Evolutionary conservation across 768 basidiomycete genomes (phyloP), one percentile per base, ranked within the genome.

Genomic region (Agaricus blazei): DNA sequence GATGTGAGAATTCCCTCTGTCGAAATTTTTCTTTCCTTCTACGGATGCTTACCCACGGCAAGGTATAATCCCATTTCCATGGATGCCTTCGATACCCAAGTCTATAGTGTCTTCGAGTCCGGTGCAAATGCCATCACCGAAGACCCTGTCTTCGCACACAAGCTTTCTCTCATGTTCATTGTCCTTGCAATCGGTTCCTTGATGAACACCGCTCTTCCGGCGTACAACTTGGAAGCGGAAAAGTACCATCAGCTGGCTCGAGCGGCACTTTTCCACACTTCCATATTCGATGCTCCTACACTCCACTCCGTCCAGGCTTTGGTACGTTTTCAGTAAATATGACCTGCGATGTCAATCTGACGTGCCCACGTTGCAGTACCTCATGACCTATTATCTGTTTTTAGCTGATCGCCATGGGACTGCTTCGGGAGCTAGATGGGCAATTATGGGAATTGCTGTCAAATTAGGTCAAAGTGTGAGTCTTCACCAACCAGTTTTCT

Each of bases 351-450:
- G 60, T 55, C 46, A 58, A 49, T 19, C 50, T 60, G 38, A 63
- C 64, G 24, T 29, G 48, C 45, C 8, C 14, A 51, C 5, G 26
- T 42, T 54, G 29, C 58, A 87, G 85, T 83, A 79, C 65, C 72
- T 87, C 57, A 87, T 87, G 84, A 78, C 83, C 9, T 85, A 78
- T 63, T 87, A 85, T 63, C 74, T 87, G 36, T 87, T 86, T 69
- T 72, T 87, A 50, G 76, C 79, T 54, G 85, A 87, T 68, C 77
- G 85, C 58, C 83, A 87, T 68, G 85, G 84, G 12, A 81, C 80
- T 31, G 78, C 74, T 62, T 82, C 83, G 62, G 83, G 83, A 11
- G 76, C 81, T 31, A 76, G 85, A 38, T 87, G 84, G 84, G 79
- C 79, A 5, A 78, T 83, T 51, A 85, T 86, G 75, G 85, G 85